Evolutionary conservation across 768 basidiomycete genomes (phyloP), one percentile per base, ranked within the genome.

Genomic region (Pulveroboletus sp.): DNA sequence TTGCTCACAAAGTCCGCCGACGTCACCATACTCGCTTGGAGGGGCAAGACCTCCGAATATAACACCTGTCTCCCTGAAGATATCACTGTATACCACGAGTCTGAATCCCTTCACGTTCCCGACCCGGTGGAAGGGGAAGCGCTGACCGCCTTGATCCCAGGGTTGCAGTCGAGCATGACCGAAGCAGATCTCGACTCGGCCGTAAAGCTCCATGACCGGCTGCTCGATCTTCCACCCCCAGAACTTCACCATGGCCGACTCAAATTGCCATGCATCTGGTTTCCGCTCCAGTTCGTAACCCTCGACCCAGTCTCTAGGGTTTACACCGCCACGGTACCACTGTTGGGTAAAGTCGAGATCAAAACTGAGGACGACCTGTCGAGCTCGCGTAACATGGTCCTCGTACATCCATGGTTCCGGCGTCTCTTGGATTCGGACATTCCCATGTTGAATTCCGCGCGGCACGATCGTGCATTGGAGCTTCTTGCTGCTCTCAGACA

Each of bases 1-100:
- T 20, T 61, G 9, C 40, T 61, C 3, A 47, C 40, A 13, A 39
- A 32, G 10, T 64, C 62, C 1, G 49, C 40, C 13, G 62, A 62
- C 23, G 36, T 49, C 0, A 49, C 40, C 8, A 51, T 58, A 31
- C 41, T 62, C 11, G 52, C 40, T 16, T 62, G 61, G 58, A 52
- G 46, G 2, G 61, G 61, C 19, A 25, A 40, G 6, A 5, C 46
- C 11, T 61, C 58, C 1, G 43, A 48, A n/a, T 60, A 60, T 23
- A 60, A 63, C 23, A 46, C 50, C 4, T 62, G 61, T 31, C 54
- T 61, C 29, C 61, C 60, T 6, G 48, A 45, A 1, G 53, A 56
- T 20, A 56, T 61, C 14, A 20, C 45, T 5, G 58, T 59, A 7
- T 59, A 58, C 29, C 25, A 25, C 4, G 21, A 38, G 6, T 2